A percentile compares a stretch with the other conserved stretches of the same genome.
phyloP scores from a whole-genome alignment of 345 rosid species.

The Cochlearia excelsa region DNA sequence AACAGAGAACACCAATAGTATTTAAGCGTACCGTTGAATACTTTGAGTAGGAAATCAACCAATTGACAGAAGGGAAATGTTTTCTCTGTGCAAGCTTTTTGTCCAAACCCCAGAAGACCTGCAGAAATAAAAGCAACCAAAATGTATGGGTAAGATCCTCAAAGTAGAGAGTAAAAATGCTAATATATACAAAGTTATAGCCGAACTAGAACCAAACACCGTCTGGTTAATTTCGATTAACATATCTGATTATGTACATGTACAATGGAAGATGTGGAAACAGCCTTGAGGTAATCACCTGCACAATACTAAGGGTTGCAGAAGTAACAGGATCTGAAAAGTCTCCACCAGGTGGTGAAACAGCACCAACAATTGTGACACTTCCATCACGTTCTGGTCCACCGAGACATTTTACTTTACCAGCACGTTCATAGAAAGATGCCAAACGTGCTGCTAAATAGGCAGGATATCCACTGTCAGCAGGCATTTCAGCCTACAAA shows the following conservation, averaged over 20 bases:
- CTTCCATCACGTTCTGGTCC: conserved; percentile 97
- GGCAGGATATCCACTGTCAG: conserved; percentile 99
- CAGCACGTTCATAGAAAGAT: conserved; percentile 98
- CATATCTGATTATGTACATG: background rate
- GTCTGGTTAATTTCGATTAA: conserved; percentile 13
- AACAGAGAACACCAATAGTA: conserved; percentile 8
- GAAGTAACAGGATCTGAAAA: conserved; percentile 99
- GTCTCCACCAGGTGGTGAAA: conserved; percentile 99
- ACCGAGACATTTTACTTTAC: conserved; percentile 98
- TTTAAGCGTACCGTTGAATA: conserved; percentile 68
- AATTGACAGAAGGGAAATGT: conserved; percentile 98
- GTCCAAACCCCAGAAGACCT: conserved; percentile 99
- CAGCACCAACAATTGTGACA: conserved; percentile 99
- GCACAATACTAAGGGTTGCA: conserved; percentile 99
- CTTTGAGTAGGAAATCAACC: conserved; percentile 99
- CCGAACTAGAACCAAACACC: conserved; percentile 13
- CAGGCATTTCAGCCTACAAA: conserved; percentile 88
- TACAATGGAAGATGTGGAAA: background rate
- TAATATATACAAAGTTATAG: background rate
- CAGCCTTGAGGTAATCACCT: conserved; percentile 48
- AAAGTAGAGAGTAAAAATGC: background rate
- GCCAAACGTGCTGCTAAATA: conserved; percentile 98
- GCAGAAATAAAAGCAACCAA: conserved; percentile 24
- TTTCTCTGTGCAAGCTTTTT: conserved; percentile 99
- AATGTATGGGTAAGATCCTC: conserved; percentile 16